Evolutionary conservation across 805 yeast genomes (phyloP).

Genomic region (Kuraishia cidri): DNA sequence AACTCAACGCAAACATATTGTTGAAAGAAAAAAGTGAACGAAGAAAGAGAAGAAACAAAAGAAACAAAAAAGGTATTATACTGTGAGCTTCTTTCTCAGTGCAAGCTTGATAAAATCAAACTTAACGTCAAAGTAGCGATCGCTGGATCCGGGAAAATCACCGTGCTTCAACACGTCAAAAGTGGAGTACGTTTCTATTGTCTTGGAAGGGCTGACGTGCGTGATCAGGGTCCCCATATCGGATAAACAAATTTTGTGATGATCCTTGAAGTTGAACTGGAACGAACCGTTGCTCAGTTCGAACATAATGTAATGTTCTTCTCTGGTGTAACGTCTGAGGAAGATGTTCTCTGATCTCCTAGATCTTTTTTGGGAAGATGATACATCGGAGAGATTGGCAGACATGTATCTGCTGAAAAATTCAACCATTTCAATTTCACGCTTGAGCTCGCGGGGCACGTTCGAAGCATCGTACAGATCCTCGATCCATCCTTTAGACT

Average conservation of each 20-base stretch:
- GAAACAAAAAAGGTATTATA: neutral
- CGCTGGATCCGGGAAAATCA: constrained; percentile 29
- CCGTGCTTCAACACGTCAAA: constrained; percentile 37
- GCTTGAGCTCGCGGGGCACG: constrained; percentile 40
- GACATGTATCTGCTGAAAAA: constrained; percentile 91
- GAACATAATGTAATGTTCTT: constrained; percentile 79
- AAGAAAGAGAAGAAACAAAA: neutral
- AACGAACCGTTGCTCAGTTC: constrained; percentile 86
- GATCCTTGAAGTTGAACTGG: constrained; percentile 95
- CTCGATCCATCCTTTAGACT: constrained; percentile 43
- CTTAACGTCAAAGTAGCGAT: constrained; percentile 35
- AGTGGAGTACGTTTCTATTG: constrained; percentile 57
- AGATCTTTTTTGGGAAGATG: constrained; percentile 42
- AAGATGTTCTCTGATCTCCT: constrained; percentile 57
- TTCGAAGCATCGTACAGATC: constrained; percentile 31
- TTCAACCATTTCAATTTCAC: constrained; percentile 78
- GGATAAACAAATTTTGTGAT: constrained; percentile 77
- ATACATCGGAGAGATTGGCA: constrained; percentile 75
- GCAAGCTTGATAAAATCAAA: constrained; percentile 59
- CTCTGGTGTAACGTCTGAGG: constrained; percentile 76
- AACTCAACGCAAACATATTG: no score
- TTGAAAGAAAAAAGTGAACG: neutral
- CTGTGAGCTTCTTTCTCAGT: constrained; percentile 27
- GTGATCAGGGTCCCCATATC: constrained; percentile 70
- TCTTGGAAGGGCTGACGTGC: constrained; percentile 71